Evolutionary conservation across 1,139 yeast genomes (phyloP).

Genomic region (Hyphopichia pseudoburtonii): DNA sequence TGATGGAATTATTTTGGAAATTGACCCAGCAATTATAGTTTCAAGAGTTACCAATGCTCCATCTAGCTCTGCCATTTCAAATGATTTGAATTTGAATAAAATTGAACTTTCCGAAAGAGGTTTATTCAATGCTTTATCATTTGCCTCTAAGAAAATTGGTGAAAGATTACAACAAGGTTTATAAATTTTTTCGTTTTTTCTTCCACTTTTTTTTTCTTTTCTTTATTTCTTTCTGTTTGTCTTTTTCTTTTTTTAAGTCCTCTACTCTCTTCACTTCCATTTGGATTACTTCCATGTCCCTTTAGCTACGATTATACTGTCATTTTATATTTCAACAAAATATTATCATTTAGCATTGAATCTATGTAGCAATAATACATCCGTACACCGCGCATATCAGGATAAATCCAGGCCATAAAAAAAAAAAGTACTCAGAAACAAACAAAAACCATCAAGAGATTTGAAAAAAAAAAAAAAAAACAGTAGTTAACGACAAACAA

Average conservation of each 20-base stretch:
- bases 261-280: neutral
- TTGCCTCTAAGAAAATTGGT: conserved; percentile 83
- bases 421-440: neutral
- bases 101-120: conserved; percentile 89
- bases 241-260: neutral
- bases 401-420: too few relatives aligned
- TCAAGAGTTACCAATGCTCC: conserved; percentile 90
- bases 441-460: too few relatives aligned
- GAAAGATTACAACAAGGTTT: conserved; percentile 84
- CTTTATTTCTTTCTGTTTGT: neutral
- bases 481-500: neutral
- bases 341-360: too few relatives aligned
- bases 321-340: neutral
- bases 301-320: neutral
- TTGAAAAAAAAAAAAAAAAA: too few relatives aligned
- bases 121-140: conserved; percentile 80
- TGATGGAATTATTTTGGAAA: conserved; percentile 87
- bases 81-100: conserved; percentile 55
- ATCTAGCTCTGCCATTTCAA: conserved; percentile 24
- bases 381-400: neutral
- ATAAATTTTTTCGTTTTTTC: conserved; percentile 15
- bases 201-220: neutral
- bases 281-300: neutral
- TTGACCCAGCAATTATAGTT: conserved; percentile 83
- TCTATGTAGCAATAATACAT: too few relatives aligned